Percentiles rank a stretch among this genome's conserved stretches.
Evolutionary conservation across 2,329 filamentous ascomycete species (phyloP).

Genomic region (Fusarium anthophilum): DNA sequence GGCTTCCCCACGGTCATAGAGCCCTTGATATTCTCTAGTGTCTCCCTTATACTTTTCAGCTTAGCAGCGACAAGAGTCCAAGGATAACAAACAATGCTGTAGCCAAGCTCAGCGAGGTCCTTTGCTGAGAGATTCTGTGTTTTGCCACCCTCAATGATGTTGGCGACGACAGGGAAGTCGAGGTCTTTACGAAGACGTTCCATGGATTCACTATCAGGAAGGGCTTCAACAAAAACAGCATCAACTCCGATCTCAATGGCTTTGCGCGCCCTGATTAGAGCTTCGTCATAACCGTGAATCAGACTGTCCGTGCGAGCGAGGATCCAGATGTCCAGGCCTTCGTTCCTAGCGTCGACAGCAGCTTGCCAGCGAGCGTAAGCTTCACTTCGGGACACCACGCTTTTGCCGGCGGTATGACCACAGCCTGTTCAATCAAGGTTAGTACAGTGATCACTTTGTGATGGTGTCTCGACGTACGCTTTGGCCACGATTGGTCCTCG

Average conservation of each 20-base stretch:
- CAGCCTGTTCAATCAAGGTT: conserved; percentile 23
- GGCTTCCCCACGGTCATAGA: conserved; percentile 54
- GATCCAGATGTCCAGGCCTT: conserved; percentile 57
- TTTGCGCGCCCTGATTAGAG: conserved; percentile 51
- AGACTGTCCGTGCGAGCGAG: conserved; percentile 56
- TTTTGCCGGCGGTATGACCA: conserved; percentile 56
- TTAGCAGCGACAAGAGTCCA: conserved; percentile 57
- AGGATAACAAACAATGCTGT: conserved; percentile 54
- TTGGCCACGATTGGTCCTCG: conserved; percentile 60
- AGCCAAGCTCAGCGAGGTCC: conserved; percentile 50
- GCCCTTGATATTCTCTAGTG: conserved; percentile 52
- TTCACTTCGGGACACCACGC: conserved; percentile 55
- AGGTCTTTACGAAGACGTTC: conserved; percentile 49
- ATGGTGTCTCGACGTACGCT: conserved; percentile 46
- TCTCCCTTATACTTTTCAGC: conserved; percentile 51
- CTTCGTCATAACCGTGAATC: conserved; percentile 56
- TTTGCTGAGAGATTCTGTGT: conserved; percentile 49
- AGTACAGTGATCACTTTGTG: not conserved
- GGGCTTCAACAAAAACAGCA: conserved; percentile 54
- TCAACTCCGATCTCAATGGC: conserved; percentile 56
- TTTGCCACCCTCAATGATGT: conserved; percentile 49
- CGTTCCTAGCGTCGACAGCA: conserved; percentile 55
- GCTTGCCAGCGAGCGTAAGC: conserved; percentile 58
- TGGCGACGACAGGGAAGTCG: conserved; percentile 52
- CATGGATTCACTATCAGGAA: conserved; percentile 56